Conservation (phyloP, 208 protist genomes). For the Crithidia thermophila region DNA sequence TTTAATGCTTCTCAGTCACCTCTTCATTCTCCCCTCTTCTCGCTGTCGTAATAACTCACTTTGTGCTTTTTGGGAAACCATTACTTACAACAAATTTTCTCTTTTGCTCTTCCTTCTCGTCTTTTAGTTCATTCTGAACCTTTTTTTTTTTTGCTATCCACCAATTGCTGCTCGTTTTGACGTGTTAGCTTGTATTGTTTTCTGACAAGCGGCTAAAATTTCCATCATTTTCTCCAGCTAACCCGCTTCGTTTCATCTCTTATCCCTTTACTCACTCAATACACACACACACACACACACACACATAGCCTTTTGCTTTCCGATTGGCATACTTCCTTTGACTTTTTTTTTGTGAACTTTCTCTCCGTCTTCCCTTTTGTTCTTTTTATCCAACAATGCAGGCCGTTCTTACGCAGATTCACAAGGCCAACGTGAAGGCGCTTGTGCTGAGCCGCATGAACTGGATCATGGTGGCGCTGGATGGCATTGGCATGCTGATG, state of each 20-base stretch:
- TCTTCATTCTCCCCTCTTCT: no score
- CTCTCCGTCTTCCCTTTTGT: neutral
- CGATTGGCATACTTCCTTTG: neutral
- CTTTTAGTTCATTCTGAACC: no score
- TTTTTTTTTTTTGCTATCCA: no score
- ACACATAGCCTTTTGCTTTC: neutral
- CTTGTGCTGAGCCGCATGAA: slow-evolving; percentile 72
- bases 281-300: neutral
- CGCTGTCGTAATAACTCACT: no score
- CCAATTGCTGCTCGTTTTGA: no score
- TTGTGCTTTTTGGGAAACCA: no score
- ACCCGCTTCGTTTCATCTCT: neutral
- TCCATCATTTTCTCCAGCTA: no score
- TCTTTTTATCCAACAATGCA: slow-evolving; percentile 50
- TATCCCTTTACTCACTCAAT: neutral
- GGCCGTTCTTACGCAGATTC: slow-evolving; percentile 64
- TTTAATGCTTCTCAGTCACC: no score
- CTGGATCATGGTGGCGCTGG: slow-evolving; percentile 55
- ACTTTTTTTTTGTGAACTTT: neutral
- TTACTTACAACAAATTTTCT: no score
- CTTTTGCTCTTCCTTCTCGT: no score
- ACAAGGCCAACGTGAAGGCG: slow-evolving; percentile 75
- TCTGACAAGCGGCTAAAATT: no score
- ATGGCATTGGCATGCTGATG: slow-evolving; percentile 63
- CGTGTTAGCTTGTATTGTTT: no score